Conservation (phyloP, 148 eudicot species). For the Cornus florida region DNA sequence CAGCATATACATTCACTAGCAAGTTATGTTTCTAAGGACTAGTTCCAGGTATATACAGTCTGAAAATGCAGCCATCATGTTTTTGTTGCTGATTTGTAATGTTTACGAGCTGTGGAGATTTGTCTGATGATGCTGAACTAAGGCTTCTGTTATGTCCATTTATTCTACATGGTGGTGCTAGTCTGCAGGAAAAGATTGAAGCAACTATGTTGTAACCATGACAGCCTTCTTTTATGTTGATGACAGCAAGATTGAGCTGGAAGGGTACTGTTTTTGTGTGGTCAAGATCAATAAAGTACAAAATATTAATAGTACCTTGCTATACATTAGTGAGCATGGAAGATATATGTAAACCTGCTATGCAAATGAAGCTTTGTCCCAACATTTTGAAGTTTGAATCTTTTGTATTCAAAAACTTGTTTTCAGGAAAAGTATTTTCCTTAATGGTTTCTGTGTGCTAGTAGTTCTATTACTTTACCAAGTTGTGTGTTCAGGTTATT, state of each 20-base stretch:
- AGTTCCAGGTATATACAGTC: background rate
- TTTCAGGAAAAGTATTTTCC: no score
- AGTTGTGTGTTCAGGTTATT: no score
- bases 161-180: background rate
- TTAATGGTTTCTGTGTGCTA: no score
- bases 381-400: no score
- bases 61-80: background rate
- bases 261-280: background rate
- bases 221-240: background rate
- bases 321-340: background rate
- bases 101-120: background rate
- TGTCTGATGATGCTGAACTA: background rate
- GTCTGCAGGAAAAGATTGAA: background rate
- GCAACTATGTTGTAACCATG: background rate
- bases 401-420: no score
- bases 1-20: background rate
- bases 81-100: background rate
- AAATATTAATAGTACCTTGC: no score
- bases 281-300: background rate
- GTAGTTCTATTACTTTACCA: no score
- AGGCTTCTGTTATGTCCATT: background rate
- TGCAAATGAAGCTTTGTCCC: background rate
- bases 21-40: background rate
- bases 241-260: background rate
- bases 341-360: background rate